A percentile compares a stretch with the other conserved stretches of the same genome.
phyloP scores from a whole-genome alignment of 345 rosid genomes.

The Psidium guajava region DNA sequence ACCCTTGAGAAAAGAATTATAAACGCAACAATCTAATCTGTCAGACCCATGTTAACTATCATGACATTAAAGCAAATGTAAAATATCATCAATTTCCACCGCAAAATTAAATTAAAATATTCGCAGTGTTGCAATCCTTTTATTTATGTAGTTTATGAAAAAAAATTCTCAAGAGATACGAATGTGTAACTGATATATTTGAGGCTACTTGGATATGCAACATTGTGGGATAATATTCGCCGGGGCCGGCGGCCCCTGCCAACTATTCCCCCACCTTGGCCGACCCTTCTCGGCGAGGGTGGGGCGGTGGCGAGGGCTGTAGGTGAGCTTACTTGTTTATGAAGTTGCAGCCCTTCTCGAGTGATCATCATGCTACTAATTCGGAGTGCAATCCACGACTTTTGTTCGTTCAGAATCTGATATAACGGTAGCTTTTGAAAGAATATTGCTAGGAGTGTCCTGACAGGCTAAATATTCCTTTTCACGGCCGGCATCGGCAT shows the following conservation, averaged over 20 bases:
- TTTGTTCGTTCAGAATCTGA: not conserved
- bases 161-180: not conserved
- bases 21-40: not conserved
- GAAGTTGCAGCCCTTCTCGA: not conserved
- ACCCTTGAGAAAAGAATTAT: not conserved
- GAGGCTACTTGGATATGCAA: not conserved
- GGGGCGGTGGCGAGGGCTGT: too few species aligned
- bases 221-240: too few species aligned
- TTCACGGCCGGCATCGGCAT: not conserved
- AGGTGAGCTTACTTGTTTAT: not conserved
- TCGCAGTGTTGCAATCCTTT: not conserved
- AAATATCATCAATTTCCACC: not conserved
- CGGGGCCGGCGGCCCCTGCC: too few species aligned
- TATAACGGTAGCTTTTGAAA: not conserved
- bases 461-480: not conserved
- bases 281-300: too few species aligned
- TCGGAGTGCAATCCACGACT: not conserved
- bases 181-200: too few species aligned
- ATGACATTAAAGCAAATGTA: not conserved
- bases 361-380: not conserved
- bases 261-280: too few species aligned
- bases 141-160: not conserved
- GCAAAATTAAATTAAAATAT: not conserved
- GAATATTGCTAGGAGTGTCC: not conserved
- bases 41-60: not conserved